Conservation (phyloP, 345 rosid species). For the Rhodomyrtus tomentosa region DNA sequence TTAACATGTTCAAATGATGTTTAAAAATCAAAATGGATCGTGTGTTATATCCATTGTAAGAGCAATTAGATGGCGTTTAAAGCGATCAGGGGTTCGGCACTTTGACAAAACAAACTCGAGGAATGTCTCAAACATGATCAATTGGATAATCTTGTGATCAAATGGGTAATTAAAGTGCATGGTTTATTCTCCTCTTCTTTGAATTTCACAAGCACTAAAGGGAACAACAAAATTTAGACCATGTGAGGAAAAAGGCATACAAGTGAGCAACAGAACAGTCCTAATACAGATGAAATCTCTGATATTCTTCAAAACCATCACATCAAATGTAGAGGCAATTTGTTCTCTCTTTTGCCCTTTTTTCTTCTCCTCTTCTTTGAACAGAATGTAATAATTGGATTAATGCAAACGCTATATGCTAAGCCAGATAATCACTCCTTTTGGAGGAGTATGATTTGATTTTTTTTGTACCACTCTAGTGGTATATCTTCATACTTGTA, state of each 20-base stretch:
- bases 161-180: not conserved
- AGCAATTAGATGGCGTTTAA: not conserved
- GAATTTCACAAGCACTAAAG: not conserved
- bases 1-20: not conserved
- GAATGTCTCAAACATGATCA: not conserved
- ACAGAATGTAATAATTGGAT: not conserved
- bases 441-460: not conserved
- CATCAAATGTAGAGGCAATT: not conserved
- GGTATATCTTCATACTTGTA: conserved; percentile 21
- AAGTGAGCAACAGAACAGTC: not conserved
- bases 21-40: not conserved
- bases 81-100: not conserved
- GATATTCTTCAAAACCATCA: not conserved
- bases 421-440: not conserved
- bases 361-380: not conserved
- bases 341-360: not conserved
- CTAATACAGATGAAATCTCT: not conserved
- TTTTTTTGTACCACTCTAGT: not conserved
- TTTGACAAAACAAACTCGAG: not conserved
- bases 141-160: not conserved
- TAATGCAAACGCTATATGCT: not conserved
- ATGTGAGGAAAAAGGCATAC: not conserved
- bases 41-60: not conserved
- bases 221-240: not conserved
- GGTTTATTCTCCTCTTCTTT: not conserved